Conservation (phyloP, 768 basidiomycete genomes). For the Suillus luteus region DNA sequence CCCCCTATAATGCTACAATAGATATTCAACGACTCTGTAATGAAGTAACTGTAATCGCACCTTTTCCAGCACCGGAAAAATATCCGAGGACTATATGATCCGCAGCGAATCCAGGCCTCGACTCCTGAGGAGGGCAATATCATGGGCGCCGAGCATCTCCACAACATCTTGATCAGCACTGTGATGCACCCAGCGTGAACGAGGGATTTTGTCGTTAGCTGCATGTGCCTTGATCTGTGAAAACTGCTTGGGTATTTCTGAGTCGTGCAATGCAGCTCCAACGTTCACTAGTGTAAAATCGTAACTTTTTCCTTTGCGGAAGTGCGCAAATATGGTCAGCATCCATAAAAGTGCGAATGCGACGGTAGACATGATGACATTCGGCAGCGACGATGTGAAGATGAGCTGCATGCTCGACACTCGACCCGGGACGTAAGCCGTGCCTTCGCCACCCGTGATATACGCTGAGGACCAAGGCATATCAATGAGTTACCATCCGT, state of each 20-base stretch:
- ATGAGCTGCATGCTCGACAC: conserved; percentile 1
- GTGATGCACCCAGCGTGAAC: background rate
- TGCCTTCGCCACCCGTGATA: conserved; percentile 5
- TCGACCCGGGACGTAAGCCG: conserved; percentile 14
- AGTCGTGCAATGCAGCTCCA: conserved; percentile 9
- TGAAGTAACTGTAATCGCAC: too few species aligned
- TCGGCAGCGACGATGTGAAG: conserved; percentile 14
- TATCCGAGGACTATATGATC: background rate
- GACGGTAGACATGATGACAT: conserved; percentile 13
- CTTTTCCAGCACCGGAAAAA: background rate
- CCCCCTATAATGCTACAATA: background rate
- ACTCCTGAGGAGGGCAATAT: background rate
- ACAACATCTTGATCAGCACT: background rate
- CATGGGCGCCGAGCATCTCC: background rate
- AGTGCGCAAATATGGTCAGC: conserved; percentile 14
- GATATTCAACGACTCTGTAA: background rate
- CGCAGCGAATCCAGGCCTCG: background rate
- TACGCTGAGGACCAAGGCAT: background rate
- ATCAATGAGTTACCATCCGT: background rate
- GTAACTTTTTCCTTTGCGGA: conserved; percentile 11
- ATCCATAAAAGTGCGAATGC: conserved; percentile 12
- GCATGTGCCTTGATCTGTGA: conserved; percentile 1
- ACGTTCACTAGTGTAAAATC: conserved; percentile 13
- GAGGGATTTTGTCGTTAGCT: background rate
- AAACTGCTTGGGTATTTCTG: conserved; percentile 4